A percentile compares a stretch with the other conserved stretches of the same genome.
These are phyloP conservation scores for Leccinum disarticulatum DNA, from an alignment of 768 basidiomycete species.

Conservation along the genomic window DNA sequence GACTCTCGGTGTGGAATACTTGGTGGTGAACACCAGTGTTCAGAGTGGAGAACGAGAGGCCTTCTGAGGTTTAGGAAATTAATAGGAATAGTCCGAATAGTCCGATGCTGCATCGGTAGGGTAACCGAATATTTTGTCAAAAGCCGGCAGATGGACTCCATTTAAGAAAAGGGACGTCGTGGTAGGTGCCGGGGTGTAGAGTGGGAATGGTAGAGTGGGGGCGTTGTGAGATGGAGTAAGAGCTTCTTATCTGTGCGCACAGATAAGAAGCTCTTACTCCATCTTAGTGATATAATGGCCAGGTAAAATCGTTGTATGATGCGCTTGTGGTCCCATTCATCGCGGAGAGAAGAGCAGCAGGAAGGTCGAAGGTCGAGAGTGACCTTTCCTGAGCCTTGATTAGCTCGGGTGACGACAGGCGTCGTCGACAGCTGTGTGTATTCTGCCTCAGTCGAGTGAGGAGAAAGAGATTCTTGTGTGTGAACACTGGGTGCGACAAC, in stretches of 20 bases:
- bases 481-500: no score
- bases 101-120: no score
- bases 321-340: neutral
- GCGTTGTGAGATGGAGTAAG: neutral
- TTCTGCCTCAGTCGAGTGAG: no score
- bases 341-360: neutral
- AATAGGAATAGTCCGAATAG: no score
- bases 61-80: neutral
- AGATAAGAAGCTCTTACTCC: no score
- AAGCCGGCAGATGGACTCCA: no score
- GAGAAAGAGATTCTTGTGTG: no score
- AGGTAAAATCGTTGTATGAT: neutral
- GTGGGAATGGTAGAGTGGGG: no score
- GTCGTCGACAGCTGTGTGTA: no score
- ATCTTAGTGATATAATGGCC: neutral
- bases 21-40: neutral
- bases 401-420: no score
- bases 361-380: neutral
- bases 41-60: neutral
- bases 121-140: neutral
- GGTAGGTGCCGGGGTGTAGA: no score
- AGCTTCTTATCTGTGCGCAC: neutral
- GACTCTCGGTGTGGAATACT: neutral
- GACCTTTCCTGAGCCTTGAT: no score
- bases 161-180: neutral